Percentiles rank a stretch among this genome's conserved stretches.
phyloP scores from a whole-genome alignment of 495 filamentous ascomycete genomes.

The Hypoxylon fuscum region DNA sequence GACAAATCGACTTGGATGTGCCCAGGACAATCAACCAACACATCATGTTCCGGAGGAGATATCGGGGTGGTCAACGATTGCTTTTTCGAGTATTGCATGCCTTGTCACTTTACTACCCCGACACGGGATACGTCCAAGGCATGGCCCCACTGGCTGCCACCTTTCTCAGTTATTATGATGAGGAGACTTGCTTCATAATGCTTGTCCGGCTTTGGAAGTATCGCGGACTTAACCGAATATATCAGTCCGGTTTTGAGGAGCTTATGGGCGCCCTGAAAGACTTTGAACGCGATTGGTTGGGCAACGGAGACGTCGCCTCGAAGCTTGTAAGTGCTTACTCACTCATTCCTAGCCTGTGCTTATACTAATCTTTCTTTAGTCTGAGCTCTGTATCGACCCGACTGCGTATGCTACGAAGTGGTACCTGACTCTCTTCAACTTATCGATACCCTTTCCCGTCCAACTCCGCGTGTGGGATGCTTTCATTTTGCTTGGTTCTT shows the following conservation, averaged over 20 bases:
- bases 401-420: conserved; percentile 95
- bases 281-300: conserved; percentile 88
- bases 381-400: conserved; percentile 80
- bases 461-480: conserved; percentile 99
- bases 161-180: conserved; percentile 94
- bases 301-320: conserved; percentile 72
- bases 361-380: conserved; percentile 54
- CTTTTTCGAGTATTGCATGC: conserved; percentile 93
- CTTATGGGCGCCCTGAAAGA: conserved; percentile 88
- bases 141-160: conserved; percentile 97
- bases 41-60: conserved; percentile 95
- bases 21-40: conserved; percentile 94
- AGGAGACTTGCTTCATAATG: conserved; percentile 95
- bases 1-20: conserved; percentile 97
- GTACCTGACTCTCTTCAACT: conserved; percentile 98
- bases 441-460: conserved; percentile 93
- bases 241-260: conserved; percentile 82
- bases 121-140: conserved; percentile 95
- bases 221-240: conserved; percentile 85
- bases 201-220: conserved; percentile 90
- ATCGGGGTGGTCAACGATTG: conserved; percentile 88
- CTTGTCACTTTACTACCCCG: conserved; percentile 89
- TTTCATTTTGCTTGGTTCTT: conserved; percentile 89
- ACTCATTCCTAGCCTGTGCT: background rate
- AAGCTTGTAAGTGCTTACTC: conserved; percentile 73